Evolutionary conservation across 129 eudicot species (phyloP).

Genomic region (Saussurea involucrata): DNA sequence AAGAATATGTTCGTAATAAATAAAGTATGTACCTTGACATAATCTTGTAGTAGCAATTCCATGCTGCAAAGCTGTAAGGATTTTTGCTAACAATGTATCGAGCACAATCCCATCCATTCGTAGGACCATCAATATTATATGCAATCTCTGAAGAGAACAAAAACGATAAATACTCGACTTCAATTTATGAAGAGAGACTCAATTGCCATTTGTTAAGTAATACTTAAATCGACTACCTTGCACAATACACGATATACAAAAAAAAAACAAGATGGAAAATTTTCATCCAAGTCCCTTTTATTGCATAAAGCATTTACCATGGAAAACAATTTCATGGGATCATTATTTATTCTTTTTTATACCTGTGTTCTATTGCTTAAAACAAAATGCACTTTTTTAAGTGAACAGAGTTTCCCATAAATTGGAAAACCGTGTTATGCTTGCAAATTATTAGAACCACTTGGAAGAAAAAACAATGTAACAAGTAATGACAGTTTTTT

Average conservation of each 20-base stretch:
- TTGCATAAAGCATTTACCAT: too few relatives aligned
- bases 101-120: slow-evolving; percentile 79
- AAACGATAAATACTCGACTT: neutral
- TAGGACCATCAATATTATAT: slow-evolving; percentile 69
- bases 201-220: too few relatives aligned
- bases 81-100: slow-evolving; percentile 71
- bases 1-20: neutral
- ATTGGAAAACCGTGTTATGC: neutral
- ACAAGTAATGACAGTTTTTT: neutral
- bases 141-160: slow-evolving; percentile 56
- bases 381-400: neutral
- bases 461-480: neutral
- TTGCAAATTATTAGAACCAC: neutral
- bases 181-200: too few relatives aligned
- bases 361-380: neutral
- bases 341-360: neutral
- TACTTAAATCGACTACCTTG: neutral
- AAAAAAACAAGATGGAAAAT: too few relatives aligned
- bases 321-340: neutral
- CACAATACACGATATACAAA: neutral
- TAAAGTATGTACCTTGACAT: slow-evolving; percentile 51
- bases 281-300: neutral
- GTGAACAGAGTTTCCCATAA: neutral
- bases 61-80: slow-evolving; percentile 89
- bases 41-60: slow-evolving; percentile 90